A percentile compares a stretch with the other conserved stretches of the same genome.
Conservation (phyloP, 78 protist genomes). For the Bodo saltans region DNA sequence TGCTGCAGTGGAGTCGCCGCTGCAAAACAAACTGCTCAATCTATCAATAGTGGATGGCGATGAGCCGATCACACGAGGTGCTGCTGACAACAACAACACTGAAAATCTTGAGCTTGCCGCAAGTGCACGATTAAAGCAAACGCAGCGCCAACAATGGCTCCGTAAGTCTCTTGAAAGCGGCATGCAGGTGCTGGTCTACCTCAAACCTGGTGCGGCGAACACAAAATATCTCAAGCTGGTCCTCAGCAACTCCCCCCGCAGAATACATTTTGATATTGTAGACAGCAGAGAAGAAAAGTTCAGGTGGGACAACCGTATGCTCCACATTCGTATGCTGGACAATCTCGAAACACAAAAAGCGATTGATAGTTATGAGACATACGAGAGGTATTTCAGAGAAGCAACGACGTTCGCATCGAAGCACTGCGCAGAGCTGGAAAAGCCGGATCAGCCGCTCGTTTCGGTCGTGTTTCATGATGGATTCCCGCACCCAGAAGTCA, state of each 20-base stretch:
- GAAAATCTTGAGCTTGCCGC: neutral
- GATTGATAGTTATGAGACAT: conserved; percentile 7
- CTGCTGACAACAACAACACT: neutral
- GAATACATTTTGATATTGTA: neutral
- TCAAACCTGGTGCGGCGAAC: neutral
- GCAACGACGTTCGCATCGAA: neutral
- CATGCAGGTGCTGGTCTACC: neutral
- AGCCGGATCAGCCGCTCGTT: too few species aligned
- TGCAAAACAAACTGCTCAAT: too few species aligned
- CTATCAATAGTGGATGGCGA: too few species aligned
- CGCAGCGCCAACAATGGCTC: too few species aligned
- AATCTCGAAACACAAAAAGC: conserved; percentile 19
- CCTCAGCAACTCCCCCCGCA: neutral
- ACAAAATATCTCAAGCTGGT: neutral
- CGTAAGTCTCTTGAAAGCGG: too few species aligned
- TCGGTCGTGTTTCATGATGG: too few species aligned
- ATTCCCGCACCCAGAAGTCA: neutral
- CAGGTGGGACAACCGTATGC: neutral
- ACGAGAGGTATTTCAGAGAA: neutral
- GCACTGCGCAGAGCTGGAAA: neutral
- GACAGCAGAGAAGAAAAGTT: neutral
- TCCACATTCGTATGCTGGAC: conserved; percentile 15
- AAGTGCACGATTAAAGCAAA: neutral
- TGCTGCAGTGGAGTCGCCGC: neutral
- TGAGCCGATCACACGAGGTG: neutral